Base-by-base conservation (phyloP, 2,329 filamentous ascomycete genomes). In the Sarocladium strictum region DNA sequence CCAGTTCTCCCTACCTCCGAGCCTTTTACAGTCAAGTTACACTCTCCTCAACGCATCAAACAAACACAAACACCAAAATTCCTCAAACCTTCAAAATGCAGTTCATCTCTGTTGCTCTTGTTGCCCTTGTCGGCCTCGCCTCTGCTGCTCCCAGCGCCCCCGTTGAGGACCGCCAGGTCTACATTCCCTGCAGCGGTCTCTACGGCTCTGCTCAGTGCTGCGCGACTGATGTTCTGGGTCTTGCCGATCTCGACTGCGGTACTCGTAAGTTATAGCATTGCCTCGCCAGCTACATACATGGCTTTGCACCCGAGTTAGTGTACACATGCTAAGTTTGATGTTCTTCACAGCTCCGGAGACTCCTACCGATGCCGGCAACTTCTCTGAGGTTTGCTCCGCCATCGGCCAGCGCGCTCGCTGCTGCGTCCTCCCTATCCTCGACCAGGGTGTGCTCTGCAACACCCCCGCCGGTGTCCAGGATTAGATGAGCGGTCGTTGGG, bases 381-480 rank as follows among this genome's bases (percentile, higher is more conserved):
- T 83, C 66, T 66, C 70, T 35, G 65, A 67, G 21, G 66, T 74
- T 58, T 82, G 79, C 62, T 53, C 77, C 2, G 70, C 60, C 4
- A 69, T 72, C 4, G 78, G 79, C 53, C 79, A 82, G 68, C 75
- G 75, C 57, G 79, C 79, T 55, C 78, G 78, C 61, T 84, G 81
- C 75, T 84, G 81, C 59, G 65, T 76, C 12, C 59, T 84, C 17
- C 80, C 54, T 9, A 49, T 41, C 63, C 58, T 69, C 54, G 59
- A 63, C 47, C 65, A 67, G 59, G 63, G 61, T n/a, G 55, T 71
- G 49, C 57, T 71, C 57, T 65, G 67, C 64, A 59, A 66, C 61
- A 59, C 64, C 56, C 56, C 67, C 57, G 56, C 65, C 53, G 56
- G 63, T 58, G 57, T 65, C 57, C 50, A 54, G 17, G 58, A 57